Percentiles rank a stretch among this genome's conserved stretches.
Conservation (phyloP, 495 filamentous ascomycete genomes). For the Hypoxylon trugodes region DNA sequence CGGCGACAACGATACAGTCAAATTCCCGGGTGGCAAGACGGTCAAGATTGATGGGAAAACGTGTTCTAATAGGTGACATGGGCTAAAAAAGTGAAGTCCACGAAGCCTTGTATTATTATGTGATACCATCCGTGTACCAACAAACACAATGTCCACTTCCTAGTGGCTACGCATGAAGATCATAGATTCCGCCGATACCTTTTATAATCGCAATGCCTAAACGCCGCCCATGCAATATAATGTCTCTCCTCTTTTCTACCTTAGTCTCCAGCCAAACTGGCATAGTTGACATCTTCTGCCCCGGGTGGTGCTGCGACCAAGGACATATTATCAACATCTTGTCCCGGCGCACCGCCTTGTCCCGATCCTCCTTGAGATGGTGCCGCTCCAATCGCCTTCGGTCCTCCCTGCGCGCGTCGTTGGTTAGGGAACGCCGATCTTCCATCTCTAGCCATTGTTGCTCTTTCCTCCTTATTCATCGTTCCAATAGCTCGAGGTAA, state of each 20-base stretch:
- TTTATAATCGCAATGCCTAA: constrained; percentile 52
- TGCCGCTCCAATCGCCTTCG: constrained; percentile 47
- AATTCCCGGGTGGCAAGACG: constrained; percentile 58
- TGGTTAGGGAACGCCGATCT: constrained; percentile 61
- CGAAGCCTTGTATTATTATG: constrained; percentile 44
- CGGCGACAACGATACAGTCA: constrained; percentile 90
- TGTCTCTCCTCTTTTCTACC: neutral
- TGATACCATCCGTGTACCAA: constrained; percentile 42
- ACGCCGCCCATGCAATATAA: constrained; percentile 47
- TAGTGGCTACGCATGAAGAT: constrained; percentile 11
- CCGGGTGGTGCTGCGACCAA: constrained; percentile 84
- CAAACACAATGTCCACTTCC: constrained; percentile 43
- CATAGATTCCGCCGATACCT: constrained; percentile 45
- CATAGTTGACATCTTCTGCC: constrained; percentile 80
- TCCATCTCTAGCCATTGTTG: constrained; percentile 77
- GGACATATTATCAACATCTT: constrained; percentile 57
- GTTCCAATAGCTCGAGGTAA: constrained; percentile 89
- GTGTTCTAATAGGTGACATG: constrained; percentile 50
- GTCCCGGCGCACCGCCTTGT: constrained; percentile 46
- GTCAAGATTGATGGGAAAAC: constrained; percentile 56
- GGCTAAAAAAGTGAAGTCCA: constrained; percentile 45
- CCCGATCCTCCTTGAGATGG: constrained; percentile 29
- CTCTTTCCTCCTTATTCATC: constrained; percentile 82
- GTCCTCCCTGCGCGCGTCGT: constrained; percentile 36
- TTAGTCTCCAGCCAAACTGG: constrained; percentile 83